Base-by-base conservation (phyloP, 1,284 basidiomycete genomes). In the Rhizoctonia solani region DNA sequence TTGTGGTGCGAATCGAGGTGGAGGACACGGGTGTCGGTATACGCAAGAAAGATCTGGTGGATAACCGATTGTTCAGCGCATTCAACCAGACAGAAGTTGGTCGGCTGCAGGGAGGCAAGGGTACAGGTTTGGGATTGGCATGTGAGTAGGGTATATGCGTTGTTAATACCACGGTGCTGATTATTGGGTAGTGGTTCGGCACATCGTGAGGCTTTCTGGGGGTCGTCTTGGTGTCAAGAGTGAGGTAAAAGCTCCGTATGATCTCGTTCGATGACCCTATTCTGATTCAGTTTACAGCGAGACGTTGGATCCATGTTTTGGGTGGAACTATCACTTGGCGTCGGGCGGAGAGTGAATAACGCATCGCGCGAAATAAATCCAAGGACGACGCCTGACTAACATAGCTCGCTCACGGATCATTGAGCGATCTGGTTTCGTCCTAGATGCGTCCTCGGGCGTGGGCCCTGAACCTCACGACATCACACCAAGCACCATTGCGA, bases 141-240 rank as follows among this genome's bases (percentile, higher is more conserved):
- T 83, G 95, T 19, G 87, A 89, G 69, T 79, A 79, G 73, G 87
- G 89, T n/a, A n/a, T n/a, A n/a, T n/a, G n/a, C n/a, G n/a, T n/a
- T n/a, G n/a, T n/a, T n/a, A n/a, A n/a, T n/a, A n/a, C n/a, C n/a
- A n/a, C n/a, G n/a, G n/a, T n/a, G n/a, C n/a, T n/a, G n/a, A n/a
- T n/a, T 93, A 13, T 77, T 95, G 21, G 92, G 92, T 1, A 83
- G 56, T 61, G 56, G 92, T 95, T 16, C 82, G 92, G 46, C 90
- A 93, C 74, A 95, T 96, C 67, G 90, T 96, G 69, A 91, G 89
- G 76, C 81, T 93, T 30, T 88, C 85, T 61, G 87, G 89, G 5
- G 93, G 93, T 4, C 83, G 90, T 23, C 79, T 94, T 9, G 92
- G 92, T 44, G 80, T 82, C 9, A 76, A 77, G 69, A 61, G 56